These are phyloP conservation scores for Bertia moriformis DNA, from an alignment of 2,329 filamentous ascomycete species.

Conservation along the genomic window DNA sequence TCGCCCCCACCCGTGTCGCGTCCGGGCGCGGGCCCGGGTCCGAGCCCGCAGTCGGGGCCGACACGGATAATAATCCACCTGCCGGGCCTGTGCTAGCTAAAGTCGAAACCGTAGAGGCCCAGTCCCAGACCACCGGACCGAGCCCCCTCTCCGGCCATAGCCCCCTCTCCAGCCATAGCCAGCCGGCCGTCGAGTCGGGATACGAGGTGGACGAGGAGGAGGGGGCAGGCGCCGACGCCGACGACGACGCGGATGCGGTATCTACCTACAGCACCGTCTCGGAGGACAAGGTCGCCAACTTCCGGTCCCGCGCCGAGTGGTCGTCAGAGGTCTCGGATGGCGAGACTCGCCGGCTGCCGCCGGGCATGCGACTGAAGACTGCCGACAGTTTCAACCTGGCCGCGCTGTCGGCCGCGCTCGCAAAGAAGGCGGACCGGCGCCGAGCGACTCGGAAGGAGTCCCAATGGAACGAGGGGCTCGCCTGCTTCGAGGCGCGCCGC, in stretches of 20 bases:
- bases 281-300: conserved; percentile 35
- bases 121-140: not conserved
- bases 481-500: conserved; percentile 63
- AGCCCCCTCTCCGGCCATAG: not conserved
- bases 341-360: conserved; percentile 29
- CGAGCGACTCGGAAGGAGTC: conserved; percentile 48
- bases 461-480: conserved; percentile 67
- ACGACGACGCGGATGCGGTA: conserved; percentile 16
- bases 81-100: too few relatives aligned
- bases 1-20: conserved; percentile 2
- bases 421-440: conserved; percentile 38
- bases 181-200: conserved; percentile 10
- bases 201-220: conserved; percentile 20
- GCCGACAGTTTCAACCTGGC: conserved; percentile 28
- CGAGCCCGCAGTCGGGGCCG: conserved; percentile 1
- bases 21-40: not conserved
- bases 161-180: conserved; percentile 5
- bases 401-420: conserved; percentile 24
- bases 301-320: conserved; percentile 37
- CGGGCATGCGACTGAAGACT: conserved; percentile 35
- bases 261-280: conserved; percentile 43
- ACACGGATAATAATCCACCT: too few relatives aligned
- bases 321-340: conserved; percentile 39
- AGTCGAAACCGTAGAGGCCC: too few relatives aligned
- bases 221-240: too few relatives aligned